A percentile compares a stretch with the other conserved stretches of the same genome.
phyloP scores from a whole-genome alignment of 202 grass and related monocot genomes.

The Bolboschoenoplectus hybrid region DNA sequence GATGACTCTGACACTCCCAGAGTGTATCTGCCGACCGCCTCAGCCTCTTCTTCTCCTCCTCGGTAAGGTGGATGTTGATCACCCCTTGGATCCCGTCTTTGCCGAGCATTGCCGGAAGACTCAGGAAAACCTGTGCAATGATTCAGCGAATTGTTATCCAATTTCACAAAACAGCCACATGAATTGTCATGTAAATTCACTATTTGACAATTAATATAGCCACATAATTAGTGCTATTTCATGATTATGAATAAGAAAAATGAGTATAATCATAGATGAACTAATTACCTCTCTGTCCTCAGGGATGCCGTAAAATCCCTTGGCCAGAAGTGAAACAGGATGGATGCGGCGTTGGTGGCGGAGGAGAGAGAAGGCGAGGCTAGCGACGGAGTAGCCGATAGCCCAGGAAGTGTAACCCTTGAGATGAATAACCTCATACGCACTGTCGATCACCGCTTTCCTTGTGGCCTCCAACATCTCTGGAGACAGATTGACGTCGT shows the following conservation, averaged over 20 bases:
- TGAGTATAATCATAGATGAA: constrained; percentile 13
- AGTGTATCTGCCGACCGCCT: constrained; percentile 53
- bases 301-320: constrained; percentile 63
- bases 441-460: constrained; percentile 57
- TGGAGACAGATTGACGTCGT: constrained; percentile 45
- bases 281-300: constrained; percentile 50
- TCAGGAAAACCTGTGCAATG: constrained; percentile 58
- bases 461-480: constrained; percentile 55
- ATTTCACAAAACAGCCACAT: background rate
- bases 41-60: constrained; percentile 55
- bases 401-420: constrained; percentile 92
- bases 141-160: background rate
- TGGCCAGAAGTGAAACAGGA: constrained; percentile 68
- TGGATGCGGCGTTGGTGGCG: constrained; percentile 79
- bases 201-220: background rate
- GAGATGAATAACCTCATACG: constrained; percentile 77
- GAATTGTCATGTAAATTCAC: background rate
- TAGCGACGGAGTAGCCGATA: constrained; percentile 79
- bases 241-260: background rate
- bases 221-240: background rate
- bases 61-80: constrained; percentile 60
- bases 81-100: constrained; percentile 49
- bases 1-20: constrained; percentile 53
- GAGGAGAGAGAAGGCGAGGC: constrained; percentile 60
- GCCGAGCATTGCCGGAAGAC: constrained; percentile 62